Percentiles rank a stretch among this genome's conserved stretches.
phyloP scores from a whole-genome alignment of 2,329 filamentous ascomycete species.

The Apiospora pterosperma region DNA sequence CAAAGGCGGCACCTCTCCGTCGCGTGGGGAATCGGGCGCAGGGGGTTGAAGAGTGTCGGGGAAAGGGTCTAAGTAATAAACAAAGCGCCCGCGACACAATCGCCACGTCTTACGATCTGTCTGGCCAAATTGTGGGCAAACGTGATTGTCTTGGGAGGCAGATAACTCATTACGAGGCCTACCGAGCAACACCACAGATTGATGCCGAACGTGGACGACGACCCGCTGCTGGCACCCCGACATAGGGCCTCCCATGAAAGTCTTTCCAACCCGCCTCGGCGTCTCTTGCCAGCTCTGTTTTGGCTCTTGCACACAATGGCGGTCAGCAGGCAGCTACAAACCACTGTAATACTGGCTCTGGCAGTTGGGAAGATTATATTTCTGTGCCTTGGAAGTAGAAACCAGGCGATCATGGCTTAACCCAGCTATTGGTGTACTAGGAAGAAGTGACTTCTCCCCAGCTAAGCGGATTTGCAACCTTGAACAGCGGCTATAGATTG shows the following conservation, averaged over 20 bases:
- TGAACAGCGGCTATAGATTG: neutral
- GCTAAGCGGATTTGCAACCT: neutral
- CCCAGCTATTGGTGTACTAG: neutral
- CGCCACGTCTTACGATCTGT: neutral
- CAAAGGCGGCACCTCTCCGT: constrained; percentile 38
- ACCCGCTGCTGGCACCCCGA: neutral
- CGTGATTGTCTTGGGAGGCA: neutral
- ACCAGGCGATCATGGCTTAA: neutral
- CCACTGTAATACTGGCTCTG: neutral
- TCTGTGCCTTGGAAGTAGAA: neutral
- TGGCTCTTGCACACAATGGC: neutral
- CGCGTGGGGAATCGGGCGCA: constrained; percentile 11
- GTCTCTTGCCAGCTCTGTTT: neutral
- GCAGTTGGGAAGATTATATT: neutral
- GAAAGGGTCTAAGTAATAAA: neutral
- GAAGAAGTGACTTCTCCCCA: neutral
- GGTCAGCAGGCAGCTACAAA: neutral
- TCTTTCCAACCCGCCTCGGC: neutral
- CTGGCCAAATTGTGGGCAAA: neutral
- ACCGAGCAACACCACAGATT: neutral
- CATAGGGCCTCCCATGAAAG: neutral
- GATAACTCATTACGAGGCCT: neutral
- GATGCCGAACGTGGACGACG: neutral
- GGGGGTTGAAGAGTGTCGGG: neutral
- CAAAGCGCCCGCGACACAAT: neutral